Percentiles rank a stretch among this genome's conserved stretches.
Conservation (phyloP, 1,284 basidiomycete genomes). For the Fomitopsis betulina region DNA sequence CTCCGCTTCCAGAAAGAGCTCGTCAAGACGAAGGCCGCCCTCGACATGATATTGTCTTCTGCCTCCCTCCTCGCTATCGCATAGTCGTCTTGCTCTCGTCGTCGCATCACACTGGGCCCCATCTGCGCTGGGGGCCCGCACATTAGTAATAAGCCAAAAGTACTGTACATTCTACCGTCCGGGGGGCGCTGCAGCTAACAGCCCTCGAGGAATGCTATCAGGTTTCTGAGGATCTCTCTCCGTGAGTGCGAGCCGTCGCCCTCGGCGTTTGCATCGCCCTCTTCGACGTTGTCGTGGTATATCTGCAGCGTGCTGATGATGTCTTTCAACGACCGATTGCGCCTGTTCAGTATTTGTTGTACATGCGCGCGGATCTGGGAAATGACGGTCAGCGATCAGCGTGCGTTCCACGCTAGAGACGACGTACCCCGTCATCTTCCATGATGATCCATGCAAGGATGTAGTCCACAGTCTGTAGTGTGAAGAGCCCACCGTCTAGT, state of each 20-base stretch:
- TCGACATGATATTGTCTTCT: conserved; percentile 89
- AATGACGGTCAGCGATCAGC: conserved; percentile 9
- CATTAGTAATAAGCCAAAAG: conserved; percentile 5
- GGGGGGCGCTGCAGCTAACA: conserved; percentile 13
- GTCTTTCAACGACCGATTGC: conserved; percentile 60
- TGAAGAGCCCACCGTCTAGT: conserved; percentile 84
- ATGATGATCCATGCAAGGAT: conserved; percentile 93
- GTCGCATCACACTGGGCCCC: neutral
- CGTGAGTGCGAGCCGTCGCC: conserved; percentile 45
- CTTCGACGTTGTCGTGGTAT: conserved; percentile 71
- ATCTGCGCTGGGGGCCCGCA: neutral
- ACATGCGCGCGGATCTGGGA: conserved; percentile 69
- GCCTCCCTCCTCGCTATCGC: conserved; percentile 37
- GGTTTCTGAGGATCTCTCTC: conserved; percentile 62
- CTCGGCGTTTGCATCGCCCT: conserved; percentile 32
- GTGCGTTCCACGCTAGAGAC: neutral
- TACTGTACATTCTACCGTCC: conserved; percentile 14
- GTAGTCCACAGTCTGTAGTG: conserved; percentile 89
- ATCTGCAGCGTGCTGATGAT: conserved; percentile 61
- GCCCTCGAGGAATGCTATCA: conserved; percentile 61
- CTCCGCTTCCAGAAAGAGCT: conserved; percentile 90
- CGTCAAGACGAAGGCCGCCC: conserved; percentile 78
- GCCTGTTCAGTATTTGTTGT: conserved; percentile 69
- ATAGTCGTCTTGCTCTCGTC: conserved; percentile 1
- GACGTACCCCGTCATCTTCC: conserved; percentile 94